These are phyloP conservation scores for Erysiphe neolycopersici DNA, from an alignment of 2,329 filamentous ascomycete genomes.

Conservation along the genomic window DNA sequence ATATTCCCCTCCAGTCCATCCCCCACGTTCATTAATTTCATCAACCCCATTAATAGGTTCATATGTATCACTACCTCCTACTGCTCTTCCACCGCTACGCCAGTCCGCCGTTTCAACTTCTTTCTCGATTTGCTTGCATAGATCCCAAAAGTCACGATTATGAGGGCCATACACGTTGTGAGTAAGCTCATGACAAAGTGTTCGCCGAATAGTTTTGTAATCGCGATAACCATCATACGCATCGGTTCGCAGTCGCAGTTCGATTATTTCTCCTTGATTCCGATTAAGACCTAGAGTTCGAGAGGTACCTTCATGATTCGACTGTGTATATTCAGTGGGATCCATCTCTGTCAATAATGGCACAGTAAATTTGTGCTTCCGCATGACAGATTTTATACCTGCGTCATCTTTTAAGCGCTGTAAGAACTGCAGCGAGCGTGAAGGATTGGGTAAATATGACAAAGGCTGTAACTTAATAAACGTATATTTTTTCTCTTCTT, in stretches of 20 bases:
- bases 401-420: conserved; percentile 54
- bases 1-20: conserved; percentile 57
- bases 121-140: conserved; percentile 65
- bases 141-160: conserved; percentile 67
- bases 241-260: conserved; percentile 75
- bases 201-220: conserved; percentile 74
- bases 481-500: conserved; percentile 37
- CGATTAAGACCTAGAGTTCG: conserved; percentile 67
- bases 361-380: conserved; percentile 60
- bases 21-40: conserved; percentile 38
- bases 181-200: conserved; percentile 80
- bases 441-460: conserved; percentile 47
- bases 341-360: conserved; percentile 89
- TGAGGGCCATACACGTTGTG: conserved; percentile 76
- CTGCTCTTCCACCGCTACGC: conserved; percentile 37
- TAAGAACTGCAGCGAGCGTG: conserved; percentile 44
- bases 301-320: conserved; percentile 43
- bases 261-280: conserved; percentile 71
- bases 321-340: conserved; percentile 47
- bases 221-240: conserved; percentile 82
- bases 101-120: conserved; percentile 67
- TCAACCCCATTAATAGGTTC: conserved; percentile 18
- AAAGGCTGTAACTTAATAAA: conserved; percentile 59
- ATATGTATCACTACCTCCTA: conserved; percentile 32
- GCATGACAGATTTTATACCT: conserved; percentile 65